A percentile compares a stretch with the other conserved stretches of the same genome.
Evolutionary conservation across 2,329 filamentous ascomycete species (phyloP).

Genomic region (Neurospora sp.): DNA sequence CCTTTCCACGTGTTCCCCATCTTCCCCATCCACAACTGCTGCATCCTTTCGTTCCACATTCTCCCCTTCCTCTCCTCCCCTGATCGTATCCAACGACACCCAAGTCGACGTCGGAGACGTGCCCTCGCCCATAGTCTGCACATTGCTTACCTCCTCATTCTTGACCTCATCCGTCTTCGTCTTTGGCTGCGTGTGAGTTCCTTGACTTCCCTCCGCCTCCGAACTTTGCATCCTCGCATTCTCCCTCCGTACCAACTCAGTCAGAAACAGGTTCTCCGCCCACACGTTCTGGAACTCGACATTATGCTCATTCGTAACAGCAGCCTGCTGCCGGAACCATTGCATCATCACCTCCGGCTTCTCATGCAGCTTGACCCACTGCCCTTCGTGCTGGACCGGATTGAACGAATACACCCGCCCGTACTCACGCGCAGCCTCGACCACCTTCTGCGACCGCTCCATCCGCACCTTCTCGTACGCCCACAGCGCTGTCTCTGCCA

Average conservation of each 20-base stretch:
- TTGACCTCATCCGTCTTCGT: not conserved
- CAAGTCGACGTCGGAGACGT: not conserved
- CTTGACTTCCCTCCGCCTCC: not conserved
- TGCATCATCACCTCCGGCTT: constrained; percentile 18
- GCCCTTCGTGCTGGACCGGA: constrained; percentile 5
- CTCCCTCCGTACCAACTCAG: not conserved
- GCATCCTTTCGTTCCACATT: not conserved
- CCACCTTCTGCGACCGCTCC: constrained; percentile 22
- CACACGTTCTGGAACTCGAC: constrained; percentile 18
- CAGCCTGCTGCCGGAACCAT: constrained; percentile 20
- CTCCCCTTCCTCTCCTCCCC: not conserved
- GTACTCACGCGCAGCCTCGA: constrained; percentile 21
- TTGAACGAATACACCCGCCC: constrained; percentile 14
- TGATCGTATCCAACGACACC: not conserved
- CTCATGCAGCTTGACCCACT: constrained; percentile 17
- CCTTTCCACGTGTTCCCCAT: not conserved
- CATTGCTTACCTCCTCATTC: not conserved
- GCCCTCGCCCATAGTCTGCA: not conserved
- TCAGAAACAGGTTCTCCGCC: not conserved
- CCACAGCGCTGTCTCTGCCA: constrained; percentile 17
- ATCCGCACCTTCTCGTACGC: constrained; percentile 22
- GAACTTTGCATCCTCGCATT: not conserved
- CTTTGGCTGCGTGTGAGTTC: not conserved
- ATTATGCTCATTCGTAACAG: constrained; percentile 23
- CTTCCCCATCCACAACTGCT: not conserved